Conservation (phyloP, 2,329 filamentous ascomycete species). For the Sporothrix pseudoabietina region DNA sequence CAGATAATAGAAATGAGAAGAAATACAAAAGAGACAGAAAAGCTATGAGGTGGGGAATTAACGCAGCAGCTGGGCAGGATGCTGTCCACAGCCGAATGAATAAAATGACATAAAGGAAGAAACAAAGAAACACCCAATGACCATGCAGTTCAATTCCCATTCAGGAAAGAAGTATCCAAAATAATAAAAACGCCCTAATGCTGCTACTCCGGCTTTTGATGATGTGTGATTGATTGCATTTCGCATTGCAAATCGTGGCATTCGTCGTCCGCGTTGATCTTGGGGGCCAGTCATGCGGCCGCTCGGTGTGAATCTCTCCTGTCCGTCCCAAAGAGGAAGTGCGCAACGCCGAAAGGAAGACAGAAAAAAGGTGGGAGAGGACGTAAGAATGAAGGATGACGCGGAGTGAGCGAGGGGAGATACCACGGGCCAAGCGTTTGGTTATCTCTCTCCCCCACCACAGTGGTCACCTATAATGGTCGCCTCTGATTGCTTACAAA, state of each 20-base stretch:
- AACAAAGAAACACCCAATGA: background rate
- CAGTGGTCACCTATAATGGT: background rate
- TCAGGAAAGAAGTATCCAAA: background rate
- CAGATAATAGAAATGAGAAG: background rate
- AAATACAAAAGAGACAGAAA: background rate
- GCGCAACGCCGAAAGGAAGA: conserved; percentile 15
- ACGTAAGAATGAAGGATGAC: conserved; percentile 1
- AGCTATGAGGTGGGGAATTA: conserved; percentile 18
- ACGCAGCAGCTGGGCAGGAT: background rate
- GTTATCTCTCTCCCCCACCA: conserved; percentile 12
- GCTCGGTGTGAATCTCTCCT: background rate
- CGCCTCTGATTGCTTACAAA: background rate
- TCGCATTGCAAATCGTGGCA: background rate
- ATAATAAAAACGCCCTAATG: conserved; percentile 10
- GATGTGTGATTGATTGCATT: background rate
- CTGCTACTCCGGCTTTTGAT: background rate
- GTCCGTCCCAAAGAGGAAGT: conserved; percentile 17
- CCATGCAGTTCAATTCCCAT: conserved; percentile 17
- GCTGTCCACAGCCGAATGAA: background rate
- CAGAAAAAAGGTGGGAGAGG: background rate
- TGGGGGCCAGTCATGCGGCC: background rate
- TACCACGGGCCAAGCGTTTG: background rate
- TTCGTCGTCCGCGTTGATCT: background rate
- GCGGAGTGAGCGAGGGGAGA: background rate
- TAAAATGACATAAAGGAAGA: background rate